These are phyloP conservation scores for Backusella tuberculispora DNA, from an alignment of 192 early-diverging fungal genomes.

Conservation along the genomic window DNA sequence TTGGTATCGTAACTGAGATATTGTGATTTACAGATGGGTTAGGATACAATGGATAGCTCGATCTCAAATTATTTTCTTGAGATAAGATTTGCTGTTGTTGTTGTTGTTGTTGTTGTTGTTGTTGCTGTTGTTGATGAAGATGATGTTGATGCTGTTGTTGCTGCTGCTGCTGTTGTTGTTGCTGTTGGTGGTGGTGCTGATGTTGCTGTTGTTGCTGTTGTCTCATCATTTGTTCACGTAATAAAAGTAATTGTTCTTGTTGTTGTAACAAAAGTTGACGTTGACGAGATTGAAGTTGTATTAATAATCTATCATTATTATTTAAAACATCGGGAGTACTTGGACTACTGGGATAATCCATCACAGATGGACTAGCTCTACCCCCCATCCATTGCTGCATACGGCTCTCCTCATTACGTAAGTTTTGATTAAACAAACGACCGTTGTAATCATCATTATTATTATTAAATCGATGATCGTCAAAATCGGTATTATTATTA, in stretches of 20 bases:
- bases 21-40: constrained; percentile 34
- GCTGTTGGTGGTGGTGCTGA: not conserved
- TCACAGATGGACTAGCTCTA: not conserved
- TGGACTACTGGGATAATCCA: constrained; percentile 14
- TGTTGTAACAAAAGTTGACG: constrained; percentile 19
- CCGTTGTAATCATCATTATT: not conserved
- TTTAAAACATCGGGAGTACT: constrained; percentile 3
- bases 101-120: constrained; percentile 50
- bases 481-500: not conserved
- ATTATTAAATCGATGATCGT: not conserved
- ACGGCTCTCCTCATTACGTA: not conserved
- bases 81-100: not conserved
- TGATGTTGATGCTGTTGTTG: constrained; percentile 47
- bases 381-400: not conserved
- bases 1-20: not conserved
- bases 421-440: not conserved
- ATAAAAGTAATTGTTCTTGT: constrained; percentile 23
- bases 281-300: constrained; percentile 23
- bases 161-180: constrained; percentile 42
- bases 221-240: constrained; percentile 32
- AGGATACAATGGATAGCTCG: constrained; percentile 17
- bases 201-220: constrained; percentile 14
- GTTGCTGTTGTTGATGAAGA: constrained; percentile 55
- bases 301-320: constrained; percentile 19
- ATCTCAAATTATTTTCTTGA: constrained; percentile 17